Conservation (phyloP, 371 early-diverging fungal genomes). For the Enterocytospora artemiae region DNA sequence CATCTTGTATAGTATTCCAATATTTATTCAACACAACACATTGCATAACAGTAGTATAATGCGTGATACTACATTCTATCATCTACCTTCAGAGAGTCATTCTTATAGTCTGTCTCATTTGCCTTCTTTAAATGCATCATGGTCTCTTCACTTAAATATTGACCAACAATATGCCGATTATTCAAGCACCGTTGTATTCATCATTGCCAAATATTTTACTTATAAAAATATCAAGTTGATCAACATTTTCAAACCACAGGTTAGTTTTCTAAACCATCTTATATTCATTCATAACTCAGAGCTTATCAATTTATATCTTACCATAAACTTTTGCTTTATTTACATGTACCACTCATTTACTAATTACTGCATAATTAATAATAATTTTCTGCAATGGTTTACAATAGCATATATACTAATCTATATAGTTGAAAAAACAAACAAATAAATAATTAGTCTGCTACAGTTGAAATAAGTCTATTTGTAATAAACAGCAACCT, state of each 20-base stretch:
- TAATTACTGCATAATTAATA: background rate
- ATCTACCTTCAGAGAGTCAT: no score
- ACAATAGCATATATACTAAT: constrained; percentile 5
- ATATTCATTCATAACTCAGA: background rate
- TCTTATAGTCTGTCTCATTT: background rate
- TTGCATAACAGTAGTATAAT: no score
- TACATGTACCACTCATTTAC: constrained; percentile 1
- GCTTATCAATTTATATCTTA: background rate
- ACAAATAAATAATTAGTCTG: background rate
- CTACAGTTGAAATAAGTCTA: background rate
- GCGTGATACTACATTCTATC: no score
- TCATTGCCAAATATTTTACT: background rate
- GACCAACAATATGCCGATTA: background rate
- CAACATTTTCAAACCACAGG: constrained; percentile 1
- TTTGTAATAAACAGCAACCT: background rate
- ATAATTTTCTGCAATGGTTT: constrained; percentile 10
- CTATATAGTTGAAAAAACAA: constrained; percentile 14
- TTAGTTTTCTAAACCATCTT: constrained; percentile 8
- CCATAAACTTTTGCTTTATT: background rate
- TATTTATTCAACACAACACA: no score
- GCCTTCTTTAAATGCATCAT: background rate
- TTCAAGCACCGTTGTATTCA: background rate
- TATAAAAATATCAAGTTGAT: background rate
- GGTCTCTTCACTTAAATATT: background rate
- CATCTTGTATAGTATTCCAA: no score